phyloP scores from a whole-genome alignment of 2,329 filamentous ascomycete genomes.

The Diaporthe eres region DNA sequence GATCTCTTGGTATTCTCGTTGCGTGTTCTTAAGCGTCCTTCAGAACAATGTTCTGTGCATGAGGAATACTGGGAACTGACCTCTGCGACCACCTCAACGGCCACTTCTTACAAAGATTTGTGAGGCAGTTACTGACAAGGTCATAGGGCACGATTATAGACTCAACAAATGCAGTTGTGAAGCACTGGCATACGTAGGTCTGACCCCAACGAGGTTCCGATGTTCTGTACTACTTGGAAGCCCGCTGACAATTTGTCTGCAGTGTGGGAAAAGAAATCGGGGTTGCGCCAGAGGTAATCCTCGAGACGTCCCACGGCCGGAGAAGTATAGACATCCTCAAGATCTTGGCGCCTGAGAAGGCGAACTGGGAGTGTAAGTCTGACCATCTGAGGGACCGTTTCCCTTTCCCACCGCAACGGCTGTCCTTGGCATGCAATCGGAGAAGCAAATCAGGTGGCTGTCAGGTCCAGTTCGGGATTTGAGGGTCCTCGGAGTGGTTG shows the following conservation, averaged over 20 bases:
- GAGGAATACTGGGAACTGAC: not conserved
- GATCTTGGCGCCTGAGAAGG: slow-evolving; percentile 84
- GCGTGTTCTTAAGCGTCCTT: not conserved
- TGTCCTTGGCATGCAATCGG: slow-evolving; percentile 17
- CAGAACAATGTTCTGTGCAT: not conserved
- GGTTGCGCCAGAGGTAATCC: slow-evolving; percentile 85
- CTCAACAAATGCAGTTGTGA: slow-evolving; percentile 81
- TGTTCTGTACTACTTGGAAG: not conserved
- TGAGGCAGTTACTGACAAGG: not conserved
- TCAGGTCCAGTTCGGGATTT: slow-evolving; percentile 2
- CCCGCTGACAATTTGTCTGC: slow-evolving; percentile 22
- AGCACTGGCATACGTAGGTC: slow-evolving; percentile 80
- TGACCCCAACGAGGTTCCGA: not conserved
- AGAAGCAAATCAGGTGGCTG: slow-evolving; percentile 8
- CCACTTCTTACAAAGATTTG: not conserved
- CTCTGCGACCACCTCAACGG: no score
- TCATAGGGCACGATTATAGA: slow-evolving; percentile 82
- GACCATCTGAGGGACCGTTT: not conserved
- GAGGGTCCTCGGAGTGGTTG: not conserved
- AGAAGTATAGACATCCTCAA: slow-evolving; percentile 89
- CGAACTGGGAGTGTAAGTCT: slow-evolving; percentile 91
- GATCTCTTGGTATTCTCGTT: not conserved
- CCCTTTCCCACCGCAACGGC: slow-evolving; percentile 18
- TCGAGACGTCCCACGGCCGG: slow-evolving; percentile 91
- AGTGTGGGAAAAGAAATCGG: slow-evolving; percentile 88